Percentiles rank a stretch among this genome's conserved stretches.
These are phyloP conservation scores for Agrostemma githago DNA, from an alignment of 148 eudicot species.

Conservation along the genomic window DNA sequence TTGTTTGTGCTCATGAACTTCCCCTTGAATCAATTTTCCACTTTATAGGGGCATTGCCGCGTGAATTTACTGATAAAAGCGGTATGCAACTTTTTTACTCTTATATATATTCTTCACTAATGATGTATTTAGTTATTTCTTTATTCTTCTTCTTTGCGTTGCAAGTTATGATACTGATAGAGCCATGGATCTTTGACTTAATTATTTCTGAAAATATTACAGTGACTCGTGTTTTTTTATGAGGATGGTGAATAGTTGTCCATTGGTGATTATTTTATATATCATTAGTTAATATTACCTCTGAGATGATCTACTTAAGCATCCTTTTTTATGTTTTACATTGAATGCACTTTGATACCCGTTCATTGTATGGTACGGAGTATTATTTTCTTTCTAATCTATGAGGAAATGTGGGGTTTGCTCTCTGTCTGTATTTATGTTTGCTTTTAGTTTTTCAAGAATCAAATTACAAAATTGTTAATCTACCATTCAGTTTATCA, in stretches of 20 bases:
- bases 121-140: neutral
- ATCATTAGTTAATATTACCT: neutral
- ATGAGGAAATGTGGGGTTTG: neutral
- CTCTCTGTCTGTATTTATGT: neutral
- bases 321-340: neutral
- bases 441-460: neutral
- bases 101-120: slow-evolving; percentile 6
- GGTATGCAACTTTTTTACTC: slow-evolving; percentile 54
- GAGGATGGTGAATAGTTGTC: neutral
- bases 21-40: slow-evolving; percentile 66
- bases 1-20: slow-evolving; percentile 48
- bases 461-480: no score
- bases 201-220: neutral
- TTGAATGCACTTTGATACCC: neutral
- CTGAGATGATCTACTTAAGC: neutral
- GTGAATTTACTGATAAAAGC: slow-evolving; percentile 68
- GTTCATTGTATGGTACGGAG: neutral
- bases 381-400: neutral
- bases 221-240: neutral
- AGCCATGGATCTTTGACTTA: neutral
- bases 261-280: neutral
- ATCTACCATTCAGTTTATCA: neutral
- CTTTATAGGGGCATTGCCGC: slow-evolving; percentile 78
- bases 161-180: slow-evolving; percentile 2
- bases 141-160: slow-evolving; percentile 3